A percentile compares a stretch with the other conserved stretches of the same genome.
phyloP scores from a whole-genome alignment of 1,139 yeast species.

The Diutina ranongensis region DNA sequence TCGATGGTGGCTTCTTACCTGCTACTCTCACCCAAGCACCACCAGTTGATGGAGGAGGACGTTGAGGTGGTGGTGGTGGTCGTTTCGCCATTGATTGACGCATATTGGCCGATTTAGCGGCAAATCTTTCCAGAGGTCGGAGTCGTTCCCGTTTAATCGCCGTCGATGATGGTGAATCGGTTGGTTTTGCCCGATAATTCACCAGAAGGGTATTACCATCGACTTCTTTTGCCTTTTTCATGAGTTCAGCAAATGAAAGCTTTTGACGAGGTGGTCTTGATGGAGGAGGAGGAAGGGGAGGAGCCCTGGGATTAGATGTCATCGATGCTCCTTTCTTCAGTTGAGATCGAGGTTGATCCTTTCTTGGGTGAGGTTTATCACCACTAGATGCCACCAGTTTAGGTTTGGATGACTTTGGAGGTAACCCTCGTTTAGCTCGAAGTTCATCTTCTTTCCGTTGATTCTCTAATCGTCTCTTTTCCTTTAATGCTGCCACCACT shows the following conservation, averaged over 20 bases:
- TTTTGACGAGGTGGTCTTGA: constrained; percentile 16
- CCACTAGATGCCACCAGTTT: not conserved
- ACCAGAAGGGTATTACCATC: constrained; percentile 32
- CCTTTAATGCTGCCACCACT: constrained; percentile 51
- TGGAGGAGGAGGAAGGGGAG: constrained; percentile 10
- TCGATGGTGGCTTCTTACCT: not conserved
- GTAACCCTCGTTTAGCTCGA: constrained; percentile 23
- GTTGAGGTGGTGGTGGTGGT: constrained; percentile 10
- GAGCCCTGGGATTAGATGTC: constrained; percentile 8
- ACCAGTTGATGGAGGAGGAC: not conserved
- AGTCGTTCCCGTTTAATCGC: constrained; percentile 13
- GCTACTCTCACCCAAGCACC: not conserved
- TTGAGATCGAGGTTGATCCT: not conserved
- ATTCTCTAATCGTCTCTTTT: constrained; percentile 45
- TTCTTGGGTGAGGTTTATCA: too few relatives aligned
- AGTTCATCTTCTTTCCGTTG: constrained; percentile 29
- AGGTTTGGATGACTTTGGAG: constrained; percentile 12
- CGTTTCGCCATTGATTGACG: too few relatives aligned
- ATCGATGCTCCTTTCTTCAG: constrained; percentile 10
- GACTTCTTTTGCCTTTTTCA: constrained; percentile 58
- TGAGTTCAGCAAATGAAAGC: constrained; percentile 51
- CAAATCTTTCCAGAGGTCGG: constrained; percentile 15
- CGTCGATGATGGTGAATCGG: constrained; percentile 9
- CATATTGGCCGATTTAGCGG: constrained; percentile 12
- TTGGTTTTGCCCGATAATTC: not conserved